Evolutionary conservation across 495 filamentous ascomycete genomes (phyloP).

Genomic region (Endocarpon pusillum): DNA sequence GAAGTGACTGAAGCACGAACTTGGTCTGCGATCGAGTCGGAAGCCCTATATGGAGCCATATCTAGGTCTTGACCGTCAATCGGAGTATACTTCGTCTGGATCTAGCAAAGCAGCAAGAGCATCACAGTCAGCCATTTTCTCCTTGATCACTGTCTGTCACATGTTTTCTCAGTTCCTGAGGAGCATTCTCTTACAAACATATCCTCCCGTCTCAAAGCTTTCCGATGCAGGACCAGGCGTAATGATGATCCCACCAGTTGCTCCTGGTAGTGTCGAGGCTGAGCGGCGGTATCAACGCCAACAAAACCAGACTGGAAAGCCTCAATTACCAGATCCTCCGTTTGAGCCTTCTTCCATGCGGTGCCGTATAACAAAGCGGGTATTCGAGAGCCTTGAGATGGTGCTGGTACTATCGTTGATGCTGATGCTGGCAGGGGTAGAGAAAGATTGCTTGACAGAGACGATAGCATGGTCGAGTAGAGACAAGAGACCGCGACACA

Average conservation of each 20-base stretch:
- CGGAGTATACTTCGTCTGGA: slow-evolving; percentile 66
- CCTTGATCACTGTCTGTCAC: too few relatives aligned
- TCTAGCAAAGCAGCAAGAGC: not conserved
- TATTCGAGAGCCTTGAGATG: slow-evolving; percentile 5
- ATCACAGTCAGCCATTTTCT: too few relatives aligned
- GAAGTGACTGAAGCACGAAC: slow-evolving; percentile 46
- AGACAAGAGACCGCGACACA: too few relatives aligned
- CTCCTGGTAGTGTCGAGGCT: slow-evolving; percentile 66
- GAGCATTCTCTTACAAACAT: slow-evolving; percentile 29
- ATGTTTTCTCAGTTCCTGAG: too few relatives aligned
- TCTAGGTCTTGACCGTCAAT: slow-evolving; percentile 38
- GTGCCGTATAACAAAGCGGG: slow-evolving; percentile 64
- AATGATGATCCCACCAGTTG: slow-evolving; percentile 50
- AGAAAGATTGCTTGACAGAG: not conserved
- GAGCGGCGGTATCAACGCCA: slow-evolving; percentile 62
- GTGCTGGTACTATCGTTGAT: not conserved
- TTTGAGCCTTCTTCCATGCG: slow-evolving; percentile 70
- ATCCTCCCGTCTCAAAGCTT: slow-evolving; percentile 38
- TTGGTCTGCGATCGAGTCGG: slow-evolving; percentile 35
- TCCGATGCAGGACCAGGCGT: slow-evolving; percentile 36
- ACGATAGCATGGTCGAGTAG: not conserved
- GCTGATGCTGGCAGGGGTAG: not conserved
- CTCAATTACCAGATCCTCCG: slow-evolving; percentile 45
- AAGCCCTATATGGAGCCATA: slow-evolving; percentile 42
- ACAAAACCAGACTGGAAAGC: slow-evolving; percentile 57